A percentile compares a stretch with the other conserved stretches of the same genome.
Conservation (phyloP, 331 rosid genomes). For the Spiraea crenata region DNA sequence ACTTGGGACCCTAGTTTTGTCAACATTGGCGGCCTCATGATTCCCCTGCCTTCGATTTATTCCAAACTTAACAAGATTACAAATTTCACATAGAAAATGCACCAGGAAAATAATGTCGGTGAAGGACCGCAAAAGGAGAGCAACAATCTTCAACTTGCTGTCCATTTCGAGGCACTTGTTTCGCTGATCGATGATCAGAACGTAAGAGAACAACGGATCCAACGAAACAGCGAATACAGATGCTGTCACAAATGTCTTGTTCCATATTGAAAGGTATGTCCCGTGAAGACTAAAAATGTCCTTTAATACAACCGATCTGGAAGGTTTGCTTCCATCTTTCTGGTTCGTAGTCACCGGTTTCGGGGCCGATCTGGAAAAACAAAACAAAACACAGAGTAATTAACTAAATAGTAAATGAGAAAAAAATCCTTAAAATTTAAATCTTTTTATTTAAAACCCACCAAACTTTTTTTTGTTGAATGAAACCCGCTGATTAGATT, state of each 20-base stretch:
- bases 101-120: conserved; percentile 5
- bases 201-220: conserved; percentile 23
- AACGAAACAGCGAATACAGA: conserved; percentile 13
- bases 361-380: no score
- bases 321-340: no score
- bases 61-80: neutral
- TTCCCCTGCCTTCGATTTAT: neutral
- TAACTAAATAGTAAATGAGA: no score
- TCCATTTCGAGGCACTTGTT: conserved; percentile 13
- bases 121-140: neutral
- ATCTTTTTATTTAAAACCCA: no score
- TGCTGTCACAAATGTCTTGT: neutral
- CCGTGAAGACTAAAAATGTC: neutral
- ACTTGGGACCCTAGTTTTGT: neutral
- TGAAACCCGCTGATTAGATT: no score
- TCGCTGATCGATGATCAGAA: neutral
- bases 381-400: no score
- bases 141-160: neutral
- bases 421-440: no score
- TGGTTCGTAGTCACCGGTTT: no score
- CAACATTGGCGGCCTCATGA: neutral
- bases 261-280: neutral
- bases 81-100: neutral
- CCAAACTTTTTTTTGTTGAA: no score
- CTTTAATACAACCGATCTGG: neutral